Conservation (phyloP, 495 filamentous ascomycete species). For the Saxophila tyrrhenica region DNA sequence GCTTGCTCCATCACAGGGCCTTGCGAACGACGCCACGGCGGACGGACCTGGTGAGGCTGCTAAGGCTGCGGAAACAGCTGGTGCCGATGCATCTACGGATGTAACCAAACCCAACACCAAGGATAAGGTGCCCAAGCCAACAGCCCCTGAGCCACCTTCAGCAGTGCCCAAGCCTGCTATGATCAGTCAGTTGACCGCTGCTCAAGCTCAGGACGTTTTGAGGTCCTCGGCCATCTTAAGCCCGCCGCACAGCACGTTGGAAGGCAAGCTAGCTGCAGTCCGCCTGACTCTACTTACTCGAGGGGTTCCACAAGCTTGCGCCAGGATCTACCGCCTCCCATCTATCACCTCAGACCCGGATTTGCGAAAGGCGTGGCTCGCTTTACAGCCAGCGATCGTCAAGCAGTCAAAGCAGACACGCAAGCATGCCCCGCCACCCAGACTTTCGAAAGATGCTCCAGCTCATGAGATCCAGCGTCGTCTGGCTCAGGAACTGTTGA, state of each 20-base stretch:
- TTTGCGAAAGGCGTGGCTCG: slow-evolving; percentile 45
- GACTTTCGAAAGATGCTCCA: slow-evolving; percentile 18
- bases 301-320: slow-evolving; percentile 49
- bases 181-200: background rate
- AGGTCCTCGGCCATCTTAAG: background rate
- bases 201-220: background rate
- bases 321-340: slow-evolving; percentile 64
- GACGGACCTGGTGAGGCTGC: too few relatives aligned
- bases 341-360: slow-evolving; percentile 25
- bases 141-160: background rate
- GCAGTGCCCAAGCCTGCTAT: background rate
- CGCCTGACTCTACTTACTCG: slow-evolving; percentile 46
- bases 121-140: background rate
- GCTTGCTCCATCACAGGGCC: slow-evolving; percentile 21
- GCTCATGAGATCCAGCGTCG: slow-evolving; percentile 15
- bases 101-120: slow-evolving; percentile 2
- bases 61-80: too few relatives aligned
- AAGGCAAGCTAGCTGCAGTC: slow-evolving; percentile 40
- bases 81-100: too few relatives aligned
- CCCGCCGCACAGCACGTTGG: too few relatives aligned
- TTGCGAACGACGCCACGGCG: background rate
- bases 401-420: slow-evolving; percentile 7
- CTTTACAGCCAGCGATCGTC: slow-evolving; percentile 21
- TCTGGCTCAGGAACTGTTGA: slow-evolving; percentile 31
- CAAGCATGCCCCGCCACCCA: background rate